These are phyloP conservation scores for Singerocomus rubriflavus DNA, from an alignment of 1,284 basidiomycete genomes.

Conservation along the genomic window DNA sequence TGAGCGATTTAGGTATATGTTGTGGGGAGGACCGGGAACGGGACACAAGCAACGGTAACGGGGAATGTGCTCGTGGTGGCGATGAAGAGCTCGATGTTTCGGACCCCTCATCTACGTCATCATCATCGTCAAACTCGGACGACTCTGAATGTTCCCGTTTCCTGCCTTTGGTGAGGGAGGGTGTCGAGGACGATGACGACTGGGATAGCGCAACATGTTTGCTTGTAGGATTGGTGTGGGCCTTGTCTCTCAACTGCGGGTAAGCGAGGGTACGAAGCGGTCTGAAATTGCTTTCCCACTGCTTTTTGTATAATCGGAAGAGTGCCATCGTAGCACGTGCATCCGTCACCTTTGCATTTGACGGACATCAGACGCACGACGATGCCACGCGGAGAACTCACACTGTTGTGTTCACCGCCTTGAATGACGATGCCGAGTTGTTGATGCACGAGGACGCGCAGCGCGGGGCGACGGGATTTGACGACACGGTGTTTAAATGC, in stretches of 20 bases:
- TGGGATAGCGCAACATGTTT: not conserved
- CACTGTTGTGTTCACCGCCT: slow-evolving; percentile 83
- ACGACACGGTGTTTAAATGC: slow-evolving; percentile 54
- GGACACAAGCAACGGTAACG: not conserved
- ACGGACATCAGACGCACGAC: slow-evolving; percentile 2
- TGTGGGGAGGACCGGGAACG: not conserved
- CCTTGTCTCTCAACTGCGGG: not conserved
- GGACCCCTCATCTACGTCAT: slow-evolving; percentile 21
- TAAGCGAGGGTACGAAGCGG: slow-evolving; percentile 14
- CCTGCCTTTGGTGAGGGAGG: not conserved
- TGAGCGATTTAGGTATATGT: not conserved
- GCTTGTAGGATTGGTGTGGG: not conserved
- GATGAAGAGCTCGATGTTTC: not conserved
- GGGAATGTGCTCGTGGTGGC: not conserved
- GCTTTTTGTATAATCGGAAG: slow-evolving; percentile 81
- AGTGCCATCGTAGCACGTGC: slow-evolving; percentile 96
- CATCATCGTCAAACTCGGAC: not conserved
- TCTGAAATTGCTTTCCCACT: slow-evolving; percentile 69
- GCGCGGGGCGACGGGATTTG: slow-evolving; percentile 67
- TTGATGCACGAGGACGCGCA: slow-evolving; percentile 80
- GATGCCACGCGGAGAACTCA: slow-evolving; percentile 34
- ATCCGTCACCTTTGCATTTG: slow-evolving; percentile 72
- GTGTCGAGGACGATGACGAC: not conserved
- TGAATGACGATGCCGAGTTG: slow-evolving; percentile 87
- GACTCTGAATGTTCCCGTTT: slow-evolving; percentile 26